Evolutionary conservation across 2,329 filamentous ascomycete genomes (phyloP), one percentile per base, ranked within the genome.

Genomic region (Emmonsia crescens): DNA sequence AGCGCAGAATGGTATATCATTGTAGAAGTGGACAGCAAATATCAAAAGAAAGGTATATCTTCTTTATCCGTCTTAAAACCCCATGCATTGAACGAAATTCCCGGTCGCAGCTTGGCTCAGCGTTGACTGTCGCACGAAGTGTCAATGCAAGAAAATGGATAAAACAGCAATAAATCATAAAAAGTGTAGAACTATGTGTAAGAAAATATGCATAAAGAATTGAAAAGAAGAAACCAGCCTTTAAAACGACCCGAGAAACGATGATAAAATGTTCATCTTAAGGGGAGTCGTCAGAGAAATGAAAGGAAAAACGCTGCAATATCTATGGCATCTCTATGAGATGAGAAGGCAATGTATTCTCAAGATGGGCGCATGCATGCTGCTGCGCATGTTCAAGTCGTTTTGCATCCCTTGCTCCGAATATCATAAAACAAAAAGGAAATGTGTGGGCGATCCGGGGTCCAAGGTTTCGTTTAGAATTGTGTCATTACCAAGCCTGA

Each of bases 401-500:
- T 38, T 36, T 21, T 16, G 44, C 42, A 49, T 59, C 44, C 19
- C 33, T 48, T 38, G 33, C 44, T 51, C 46, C n/a, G n/a, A 49
- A 16, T 16, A 49, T 38, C 57, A 51, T 51, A 38, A 16, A 16
- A 29, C n/a, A n/a, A 27, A 51, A 29, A 24, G n/a, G 42, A 40
- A 46, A 12, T 24, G 21, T n/a, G 19, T 48, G 21, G 24, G 27
- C 4, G 31, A 48, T 10, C 21, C 31, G 16, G 38, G 27, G 40
- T 42, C 36, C n/a, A 42, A 42, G 38, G 40, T 38, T 44, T 46
- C 38, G n/a, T 57, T 29, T 16, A 29, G 27, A 9, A 42, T 44
- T 57, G 33, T 14, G n/a, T 51, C 29, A 31, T 59, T 21, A 59
- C 16, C 57, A 51, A 40, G 46, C 29, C 57, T 59, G 57, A 27